Percentiles rank a stretch among this genome's conserved stretches.
phyloP scores from a whole-genome alignment of 805 yeast species.

The Candida piceae region DNA sequence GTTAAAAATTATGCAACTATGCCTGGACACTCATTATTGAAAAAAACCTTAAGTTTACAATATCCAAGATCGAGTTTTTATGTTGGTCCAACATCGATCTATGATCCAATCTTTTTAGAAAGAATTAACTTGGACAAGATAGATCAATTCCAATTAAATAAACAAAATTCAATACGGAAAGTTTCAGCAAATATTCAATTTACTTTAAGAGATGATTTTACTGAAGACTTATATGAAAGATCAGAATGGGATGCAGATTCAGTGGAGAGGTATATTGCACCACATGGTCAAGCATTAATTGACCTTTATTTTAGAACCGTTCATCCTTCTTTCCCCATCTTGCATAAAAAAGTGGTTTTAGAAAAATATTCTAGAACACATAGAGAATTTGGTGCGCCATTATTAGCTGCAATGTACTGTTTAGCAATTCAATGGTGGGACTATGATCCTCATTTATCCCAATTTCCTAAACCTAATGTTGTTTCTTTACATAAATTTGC shows the following conservation, averaged over 20 bases:
- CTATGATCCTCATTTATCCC: conserved; percentile 69
- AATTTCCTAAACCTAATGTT: conserved; percentile 75
- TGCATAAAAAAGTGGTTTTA: conserved; percentile 85
- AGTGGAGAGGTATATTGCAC: conserved; percentile 82
- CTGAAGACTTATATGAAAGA: conserved; percentile 59
- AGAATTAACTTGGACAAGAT: conserved; percentile 60
- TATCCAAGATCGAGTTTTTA: conserved; percentile 87
- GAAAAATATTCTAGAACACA: conserved; percentile 90
- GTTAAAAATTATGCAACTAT: conserved; percentile 63
- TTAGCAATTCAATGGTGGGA: conserved; percentile 95
- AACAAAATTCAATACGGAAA: conserved; percentile 63
- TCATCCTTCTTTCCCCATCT: conserved; percentile 87
- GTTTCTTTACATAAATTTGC: conserved; percentile 67
- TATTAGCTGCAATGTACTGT: conserved; percentile 85
- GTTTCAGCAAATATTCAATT: conserved; percentile 77
- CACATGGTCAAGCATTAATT: conserved; percentile 79
- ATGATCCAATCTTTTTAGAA: conserved; percentile 67
- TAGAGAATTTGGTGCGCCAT: conserved; percentile 85
- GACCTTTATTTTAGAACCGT: conserved; percentile 79
- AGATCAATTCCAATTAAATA: conserved; percentile 74
- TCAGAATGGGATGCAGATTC: conserved; percentile 77
- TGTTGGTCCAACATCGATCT: conserved; percentile 84
- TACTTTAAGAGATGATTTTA: conserved; percentile 73
- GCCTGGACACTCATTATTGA: conserved; percentile 58
- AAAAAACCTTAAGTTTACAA: conserved; percentile 69